Evolutionary conservation across 2,329 filamentous ascomycete species (phyloP), one percentile per base, ranked within the genome.

Genomic region (Colletotrichum camelliae): DNA sequence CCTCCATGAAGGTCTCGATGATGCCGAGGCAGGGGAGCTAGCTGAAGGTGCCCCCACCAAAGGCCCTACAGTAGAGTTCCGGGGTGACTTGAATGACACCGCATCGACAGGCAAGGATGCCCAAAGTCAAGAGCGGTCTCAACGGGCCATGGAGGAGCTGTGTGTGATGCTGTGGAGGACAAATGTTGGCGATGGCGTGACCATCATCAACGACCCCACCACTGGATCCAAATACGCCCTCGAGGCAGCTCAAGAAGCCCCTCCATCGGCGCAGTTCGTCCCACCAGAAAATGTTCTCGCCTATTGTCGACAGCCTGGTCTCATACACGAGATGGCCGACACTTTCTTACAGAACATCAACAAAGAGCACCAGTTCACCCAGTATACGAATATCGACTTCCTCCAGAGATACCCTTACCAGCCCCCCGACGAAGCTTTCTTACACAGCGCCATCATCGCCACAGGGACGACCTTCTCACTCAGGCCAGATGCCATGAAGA

Each of bases 111-210:
- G 61, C 27, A 72, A 52, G 18, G 67, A 16, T 57, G 12, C 48
- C 2, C 27, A 21, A 15, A 35, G 64, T 18, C 61, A 77, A 24
- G 77, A 75, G 12, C 67, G 75, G 21, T 78, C 77, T 7, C 65
- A 75, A n/a, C 21, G 58, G 29, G 77, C 77, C 21, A 78, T 78
- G 75, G 77, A 78, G 31, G 77, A 78, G 67, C 27, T 78, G 6
- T 77, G 77, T 21, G 77, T 78, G 33, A 78, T 78, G 77, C 58
- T 78, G 24, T 78, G 77, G 77, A 58, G 77, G 33, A 78, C 75
- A 0, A 78, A 78, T 24, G 76, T 78, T 13, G 77, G 77, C 57
- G 77, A 78, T 33, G 75, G 77, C 12, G 77, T 77, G 7, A 78
- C 77, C 29, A 78, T 78, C 57, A 77, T 78, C 55, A 64, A 72